phyloP scores from a whole-genome alignment of 441 rosid genomes.

The Jatropha multifida region DNA sequence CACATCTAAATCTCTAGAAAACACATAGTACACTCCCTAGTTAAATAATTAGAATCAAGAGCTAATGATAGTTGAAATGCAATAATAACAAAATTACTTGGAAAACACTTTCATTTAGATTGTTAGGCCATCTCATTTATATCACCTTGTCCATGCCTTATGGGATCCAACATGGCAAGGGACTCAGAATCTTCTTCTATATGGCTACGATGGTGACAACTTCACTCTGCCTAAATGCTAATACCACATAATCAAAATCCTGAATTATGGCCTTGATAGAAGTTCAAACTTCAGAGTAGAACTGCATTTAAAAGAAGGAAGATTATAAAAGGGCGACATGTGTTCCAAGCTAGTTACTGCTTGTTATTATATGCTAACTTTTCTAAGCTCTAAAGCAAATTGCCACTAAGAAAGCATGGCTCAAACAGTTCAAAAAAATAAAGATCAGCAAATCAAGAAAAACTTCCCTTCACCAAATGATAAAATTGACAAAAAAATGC shows the following conservation, averaged over 20 bases:
- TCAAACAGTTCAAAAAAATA: constrained; percentile 4
- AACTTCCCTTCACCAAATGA: neutral
- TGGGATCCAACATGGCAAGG: neutral
- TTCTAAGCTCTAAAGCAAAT: neutral
- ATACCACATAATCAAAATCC: neutral
- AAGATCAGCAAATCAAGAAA: constrained; percentile 5
- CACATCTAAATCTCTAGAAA: neutral
- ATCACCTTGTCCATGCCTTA: neutral
- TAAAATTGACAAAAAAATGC: neutral
- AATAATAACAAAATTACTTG: neutral
- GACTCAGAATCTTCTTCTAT: neutral
- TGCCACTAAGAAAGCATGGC: neutral
- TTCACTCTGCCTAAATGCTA: neutral
- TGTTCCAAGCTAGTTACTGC: constrained; percentile 2
- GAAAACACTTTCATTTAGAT: neutral
- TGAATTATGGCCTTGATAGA: neutral
- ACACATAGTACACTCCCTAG: neutral
- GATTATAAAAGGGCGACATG: neutral
- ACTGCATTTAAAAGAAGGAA: neutral
- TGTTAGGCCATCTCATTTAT: neutral
- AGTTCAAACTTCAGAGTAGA: neutral
- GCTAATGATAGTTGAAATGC: too few species aligned
- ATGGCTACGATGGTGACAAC: neutral
- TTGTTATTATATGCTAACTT: neutral
- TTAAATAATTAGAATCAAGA: neutral